Evolutionary conservation across 2,329 filamentous ascomycete species (phyloP).

Genomic region (Fusarium guadeloupense): DNA sequence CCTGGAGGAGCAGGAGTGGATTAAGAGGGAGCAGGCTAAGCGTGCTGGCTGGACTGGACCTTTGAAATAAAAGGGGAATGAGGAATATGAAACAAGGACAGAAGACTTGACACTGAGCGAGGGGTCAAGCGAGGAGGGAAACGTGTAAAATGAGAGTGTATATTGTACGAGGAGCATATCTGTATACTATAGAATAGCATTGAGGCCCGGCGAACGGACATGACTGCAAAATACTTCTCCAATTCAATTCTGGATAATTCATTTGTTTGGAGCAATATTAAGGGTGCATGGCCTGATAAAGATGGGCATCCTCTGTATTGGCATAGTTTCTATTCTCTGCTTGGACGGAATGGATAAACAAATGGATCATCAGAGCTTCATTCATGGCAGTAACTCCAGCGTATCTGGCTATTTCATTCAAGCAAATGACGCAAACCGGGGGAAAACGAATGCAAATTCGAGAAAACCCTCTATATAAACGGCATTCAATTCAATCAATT

Average conservation of each 20-base stretch:
- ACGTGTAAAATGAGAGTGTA: conserved; percentile 40
- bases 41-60: conserved; percentile 47
- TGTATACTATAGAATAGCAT: conserved; percentile 46
- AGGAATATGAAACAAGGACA: background rate
- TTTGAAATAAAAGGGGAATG: conserved; percentile 16
- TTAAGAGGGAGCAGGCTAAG: conserved; percentile 47
- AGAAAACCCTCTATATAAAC: background rate
- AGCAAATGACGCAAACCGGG: too few species aligned
- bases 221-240: conserved; percentile 37
- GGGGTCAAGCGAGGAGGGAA: background rate
- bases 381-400: too few species aligned
- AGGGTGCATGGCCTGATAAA: background rate
- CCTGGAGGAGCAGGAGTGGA: conserved; percentile 48
- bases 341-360: too few species aligned
- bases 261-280: conserved; percentile 1
- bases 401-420: too few species aligned
- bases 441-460: too few species aligned
- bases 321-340: too few species aligned
- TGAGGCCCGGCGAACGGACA: conserved; percentile 35
- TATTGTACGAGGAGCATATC: conserved; percentile 43
- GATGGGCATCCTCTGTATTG: too few species aligned
- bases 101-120: background rate
- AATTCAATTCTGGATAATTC: conserved; percentile 24
- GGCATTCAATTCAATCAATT: background rate
- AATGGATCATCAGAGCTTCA: too few species aligned